Conservation (phyloP, 768 basidiomycete species). For the Pulveroboletus ravenelii region DNA sequence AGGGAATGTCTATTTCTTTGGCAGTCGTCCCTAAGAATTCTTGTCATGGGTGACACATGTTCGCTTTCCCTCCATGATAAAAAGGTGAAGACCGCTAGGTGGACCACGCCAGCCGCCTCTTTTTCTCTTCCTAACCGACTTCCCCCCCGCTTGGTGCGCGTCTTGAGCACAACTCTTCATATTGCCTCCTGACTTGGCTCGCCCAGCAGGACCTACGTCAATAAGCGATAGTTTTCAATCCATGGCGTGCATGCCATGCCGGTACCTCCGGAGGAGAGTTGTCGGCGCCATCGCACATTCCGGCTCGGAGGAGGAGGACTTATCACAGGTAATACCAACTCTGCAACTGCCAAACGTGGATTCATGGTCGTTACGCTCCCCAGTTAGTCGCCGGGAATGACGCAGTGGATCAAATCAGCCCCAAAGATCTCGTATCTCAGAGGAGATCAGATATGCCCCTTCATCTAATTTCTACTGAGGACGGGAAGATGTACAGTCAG, state of each 20-base stretch:
- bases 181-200: background rate
- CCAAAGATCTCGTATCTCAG: slow-evolving; percentile 13
- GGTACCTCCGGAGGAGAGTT: slow-evolving; percentile 9
- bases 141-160: slow-evolving; percentile 1
- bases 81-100: background rate
- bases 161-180: background rate
- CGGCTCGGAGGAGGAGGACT: background rate
- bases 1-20: background rate
- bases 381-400: background rate
- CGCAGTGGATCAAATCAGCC: background rate
- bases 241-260: slow-evolving; percentile 9
- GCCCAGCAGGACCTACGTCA: background rate
- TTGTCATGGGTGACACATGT: too few relatives aligned
- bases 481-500: slow-evolving; percentile 22
- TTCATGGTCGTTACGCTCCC: background rate
- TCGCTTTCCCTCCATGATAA: background rate
- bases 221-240: background rate
- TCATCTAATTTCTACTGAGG: slow-evolving; percentile 21
- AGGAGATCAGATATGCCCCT: slow-evolving; percentile 20
- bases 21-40: too few relatives aligned
- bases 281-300: slow-evolving; percentile 21
- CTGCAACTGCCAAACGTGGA: background rate
- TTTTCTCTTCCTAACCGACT: background rate
- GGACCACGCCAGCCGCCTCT: background rate
- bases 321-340: slow-evolving; percentile 3